A percentile compares a stretch with the other conserved stretches of the same genome.
Conservation (phyloP, 495 filamentous ascomycete genomes). For the Neurospora sp. region DNA sequence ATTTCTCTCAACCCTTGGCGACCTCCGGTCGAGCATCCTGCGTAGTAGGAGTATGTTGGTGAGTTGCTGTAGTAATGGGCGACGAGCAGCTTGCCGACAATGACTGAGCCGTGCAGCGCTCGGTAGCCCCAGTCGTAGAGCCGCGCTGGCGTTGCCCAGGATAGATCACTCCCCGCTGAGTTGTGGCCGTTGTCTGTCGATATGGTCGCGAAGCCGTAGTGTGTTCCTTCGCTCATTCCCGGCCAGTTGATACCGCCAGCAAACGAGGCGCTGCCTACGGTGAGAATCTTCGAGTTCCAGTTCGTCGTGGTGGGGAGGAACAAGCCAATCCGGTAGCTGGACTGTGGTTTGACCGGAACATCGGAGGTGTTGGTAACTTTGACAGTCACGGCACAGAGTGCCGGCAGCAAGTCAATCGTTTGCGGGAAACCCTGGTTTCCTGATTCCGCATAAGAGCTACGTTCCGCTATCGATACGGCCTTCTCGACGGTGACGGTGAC, state of each 20-base stretch:
- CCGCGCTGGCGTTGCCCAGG: constrained; percentile 37
- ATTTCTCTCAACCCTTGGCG: constrained; percentile 45
- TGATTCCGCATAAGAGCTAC: constrained; percentile 25
- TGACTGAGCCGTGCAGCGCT: constrained; percentile 42
- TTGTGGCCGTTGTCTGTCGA: constrained; percentile 50
- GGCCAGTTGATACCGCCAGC: constrained; percentile 39
- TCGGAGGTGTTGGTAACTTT: constrained; percentile 23
- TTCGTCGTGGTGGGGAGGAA: constrained; percentile 33
- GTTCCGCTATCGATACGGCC: constrained; percentile 19
- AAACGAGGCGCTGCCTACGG: constrained; percentile 36
- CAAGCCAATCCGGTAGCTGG: constrained; percentile 39
- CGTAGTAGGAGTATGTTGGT: constrained; percentile 43
- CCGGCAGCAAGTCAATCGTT: constrained; percentile 35
- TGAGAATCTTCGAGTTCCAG: constrained; percentile 36
- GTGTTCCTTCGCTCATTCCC: constrained; percentile 25
- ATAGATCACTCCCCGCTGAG: constrained; percentile 27
- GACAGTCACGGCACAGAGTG: constrained; percentile 38
- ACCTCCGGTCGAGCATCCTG: constrained; percentile 49
- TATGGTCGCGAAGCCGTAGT: constrained; percentile 40
- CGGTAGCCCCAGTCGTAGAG: constrained; percentile 38
- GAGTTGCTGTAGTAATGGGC: constrained; percentile 33
- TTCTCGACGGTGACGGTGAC: constrained; percentile 19
- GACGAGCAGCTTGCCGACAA: constrained; percentile 32
- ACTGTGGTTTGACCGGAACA: constrained; percentile 25
- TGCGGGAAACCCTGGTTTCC: constrained; percentile 27